phyloP scores from a whole-genome alignment of 164 flowering plant species.

The Liriodendron chinense region DNA sequence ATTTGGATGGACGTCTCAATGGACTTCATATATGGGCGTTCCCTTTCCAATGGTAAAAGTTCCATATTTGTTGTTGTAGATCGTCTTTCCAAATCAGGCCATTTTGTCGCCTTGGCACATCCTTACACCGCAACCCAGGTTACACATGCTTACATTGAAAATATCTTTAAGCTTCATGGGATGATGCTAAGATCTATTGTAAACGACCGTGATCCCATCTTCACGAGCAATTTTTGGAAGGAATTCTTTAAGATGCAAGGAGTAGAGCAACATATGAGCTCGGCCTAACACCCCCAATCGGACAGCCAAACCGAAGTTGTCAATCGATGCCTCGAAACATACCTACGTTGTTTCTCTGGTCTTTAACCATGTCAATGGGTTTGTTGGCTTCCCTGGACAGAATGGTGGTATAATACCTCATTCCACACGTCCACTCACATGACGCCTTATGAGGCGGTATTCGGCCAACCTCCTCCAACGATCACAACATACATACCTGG shows the following conservation, averaged over 20 bases:
- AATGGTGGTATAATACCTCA: slow-evolving; percentile 2
- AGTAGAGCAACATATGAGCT: not conserved
- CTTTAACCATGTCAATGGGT: not conserved
- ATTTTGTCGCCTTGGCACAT: not conserved
- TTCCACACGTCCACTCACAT: not conserved
- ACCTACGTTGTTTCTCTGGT: not conserved
- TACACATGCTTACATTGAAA: not conserved
- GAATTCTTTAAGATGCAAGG: not conserved
- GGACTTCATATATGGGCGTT: not conserved
- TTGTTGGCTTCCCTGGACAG: not conserved
- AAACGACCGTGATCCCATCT: not conserved
- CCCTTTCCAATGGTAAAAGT: not conserved
- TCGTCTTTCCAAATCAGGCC: not conserved
- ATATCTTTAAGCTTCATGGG: not conserved
- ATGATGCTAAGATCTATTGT: not conserved
- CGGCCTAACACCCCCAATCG: not conserved
- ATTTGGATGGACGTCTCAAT: not conserved
- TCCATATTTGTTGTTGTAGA: not conserved
- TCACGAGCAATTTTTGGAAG: not conserved
- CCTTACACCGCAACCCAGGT: not conserved
- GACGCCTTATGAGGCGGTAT: not conserved
- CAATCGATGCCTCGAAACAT: not conserved
- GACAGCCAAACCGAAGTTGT: not conserved
- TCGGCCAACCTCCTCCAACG: not conserved
- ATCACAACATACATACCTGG: not conserved